Evolutionary conservation across 805 yeast species (phyloP).

Genomic region (Tetrapisispora phaffii): DNA sequence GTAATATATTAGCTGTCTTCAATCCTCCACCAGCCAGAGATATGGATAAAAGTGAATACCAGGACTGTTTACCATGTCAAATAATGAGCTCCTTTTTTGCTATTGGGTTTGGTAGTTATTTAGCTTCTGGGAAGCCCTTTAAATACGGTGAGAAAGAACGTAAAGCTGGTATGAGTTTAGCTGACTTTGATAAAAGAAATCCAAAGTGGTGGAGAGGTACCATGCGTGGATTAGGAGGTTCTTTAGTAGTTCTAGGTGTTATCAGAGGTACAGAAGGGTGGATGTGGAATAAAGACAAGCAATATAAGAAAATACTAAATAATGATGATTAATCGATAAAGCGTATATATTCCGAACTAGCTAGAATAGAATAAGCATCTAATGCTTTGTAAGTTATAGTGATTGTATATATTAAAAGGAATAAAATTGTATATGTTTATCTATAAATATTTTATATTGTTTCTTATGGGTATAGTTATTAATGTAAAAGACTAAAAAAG

Average conservation of each 20-base stretch:
- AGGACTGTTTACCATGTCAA: conserved; percentile 62
- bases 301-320: conserved; percentile 9
- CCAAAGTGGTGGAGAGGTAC: conserved; percentile 57
- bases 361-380: no score
- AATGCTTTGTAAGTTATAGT: neutral
- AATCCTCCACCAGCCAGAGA: conserved; percentile 40
- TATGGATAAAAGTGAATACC: conserved; percentile 34
- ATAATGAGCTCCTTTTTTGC: conserved; percentile 51
- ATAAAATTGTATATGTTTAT: neutral
- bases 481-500: no score
- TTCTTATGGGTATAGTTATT: neutral
- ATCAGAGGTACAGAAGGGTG: conserved; percentile 57
- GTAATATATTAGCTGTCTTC: conserved; percentile 42
- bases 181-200: conserved; percentile 30
- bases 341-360: no score
- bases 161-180: conserved; percentile 23
- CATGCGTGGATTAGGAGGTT: conserved; percentile 45
- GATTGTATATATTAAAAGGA: neutral
- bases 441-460: neutral
- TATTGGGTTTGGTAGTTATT: conserved; percentile 52
- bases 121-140: conserved; percentile 48
- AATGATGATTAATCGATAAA: no score
- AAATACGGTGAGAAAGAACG: conserved; percentile 35
- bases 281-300: conserved; percentile 38
- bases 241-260: conserved; percentile 46